Percentiles rank a stretch among this genome's conserved stretches.
phyloP scores from a whole-genome alignment of 768 basidiomycete genomes.

The Wakefieldia striispora region DNA sequence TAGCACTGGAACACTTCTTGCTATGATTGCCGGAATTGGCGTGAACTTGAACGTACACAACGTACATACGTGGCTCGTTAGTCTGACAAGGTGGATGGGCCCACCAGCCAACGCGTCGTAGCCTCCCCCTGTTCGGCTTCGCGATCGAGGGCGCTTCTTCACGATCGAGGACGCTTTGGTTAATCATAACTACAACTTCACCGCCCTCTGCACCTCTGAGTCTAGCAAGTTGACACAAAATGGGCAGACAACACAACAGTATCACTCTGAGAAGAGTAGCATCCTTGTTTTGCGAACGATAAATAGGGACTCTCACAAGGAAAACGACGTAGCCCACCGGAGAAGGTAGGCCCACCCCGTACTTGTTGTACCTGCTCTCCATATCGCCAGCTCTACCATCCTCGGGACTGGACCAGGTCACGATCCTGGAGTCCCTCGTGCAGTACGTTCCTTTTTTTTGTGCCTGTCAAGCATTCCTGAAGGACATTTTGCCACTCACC shows the following conservation, averaged over 20 bases:
- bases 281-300: slow-evolving; percentile 39
- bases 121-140: slow-evolving; percentile 41
- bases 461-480: not conserved
- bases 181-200: slow-evolving; percentile 61
- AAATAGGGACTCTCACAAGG: not conserved
- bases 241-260: slow-evolving; percentile 57
- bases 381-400: slow-evolving; percentile 60
- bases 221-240: slow-evolving; percentile 46
- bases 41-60: no score
- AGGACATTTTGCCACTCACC: slow-evolving; percentile 1
- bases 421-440: slow-evolving; percentile 64
- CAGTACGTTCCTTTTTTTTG: slow-evolving; percentile 45
- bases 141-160: no score
- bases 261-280: slow-evolving; percentile 45
- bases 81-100: slow-evolving; percentile 45
- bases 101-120: slow-evolving; percentile 16
- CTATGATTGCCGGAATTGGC: no score
- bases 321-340: slow-evolving; percentile 20
- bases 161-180: slow-evolving; percentile 69
- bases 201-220: slow-evolving; percentile 40
- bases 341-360: slow-evolving; percentile 70
- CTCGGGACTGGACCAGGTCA: slow-evolving; percentile 50
- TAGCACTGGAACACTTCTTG: no score
- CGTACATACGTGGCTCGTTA: slow-evolving; percentile 52
- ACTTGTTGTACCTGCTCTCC: slow-evolving; percentile 61